Evolutionary conservation across 179 eudicot genomes (phyloP), one percentile per base, ranked within the genome.

Genomic region (Dionaea muscipula): DNA sequence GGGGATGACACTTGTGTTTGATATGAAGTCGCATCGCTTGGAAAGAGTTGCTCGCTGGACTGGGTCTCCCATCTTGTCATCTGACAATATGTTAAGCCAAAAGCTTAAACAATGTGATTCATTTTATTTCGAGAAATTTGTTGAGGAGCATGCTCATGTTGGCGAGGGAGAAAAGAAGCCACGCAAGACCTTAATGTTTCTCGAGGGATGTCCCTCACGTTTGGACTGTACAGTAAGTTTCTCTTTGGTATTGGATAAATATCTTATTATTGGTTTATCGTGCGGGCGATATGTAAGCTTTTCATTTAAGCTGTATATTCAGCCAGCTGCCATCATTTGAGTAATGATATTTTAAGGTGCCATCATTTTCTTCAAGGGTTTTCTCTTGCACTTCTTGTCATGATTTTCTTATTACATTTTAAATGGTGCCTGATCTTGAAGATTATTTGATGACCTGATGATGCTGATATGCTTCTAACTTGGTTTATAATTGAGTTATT

Each of bases 21-120:
- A 91, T 70, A 91, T 91, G 98, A 91, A 91, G 74, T 80, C 75
- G 56, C 77, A 84, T 51, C 94, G 98, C 19, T 67, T 91, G 71
- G 83, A 84, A 75, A 84, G 95, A 72, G 74, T 91, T 77, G 85
- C 91, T 56, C 79, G 81, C 31, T 87, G 85, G 59, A 91, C 83
- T 52, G 95, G 84, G 44, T 82, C 95, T 38, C 77, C 84, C 17
- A 91, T 86, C 63, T 61, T 82, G 62, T 76, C 84, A 26, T 72
- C 78, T 35, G 90, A 84, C 41, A 51, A 17, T 23, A 57, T 69
- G 61, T 64, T 59, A 16, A 74, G 63, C 31, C 81, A 68, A 72
- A 72, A 78, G 64, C 81, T 91, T 19, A 73, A 67, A 56, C 83
- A 72, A 40, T 91, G 98, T 57, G 87, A 84, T 51, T 75, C 73